These are phyloP conservation scores for Prunus persica DNA, from an alignment of 306 rosid genomes.

Conservation along the genomic window Prunus_persica_NCBIv2 NC_034012.1:2378501-2379000, in stretches of 20 bases:
- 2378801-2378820: slow-evolving; percentile 32
- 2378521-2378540: slow-evolving; percentile 18
- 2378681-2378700: slow-evolving; percentile 14
- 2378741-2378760: slow-evolving; percentile 29
- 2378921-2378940: slow-evolving; percentile 21
- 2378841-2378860: slow-evolving; percentile 19
- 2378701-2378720: slow-evolving; percentile 33
- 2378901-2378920: slow-evolving; percentile 12
- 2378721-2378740: slow-evolving; percentile 21
- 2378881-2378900: slow-evolving; percentile 1
- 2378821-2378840: slow-evolving; percentile 21
- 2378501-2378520: slow-evolving; percentile 26
- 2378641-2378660: slow-evolving; percentile 9
- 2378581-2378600: slow-evolving; percentile 6
- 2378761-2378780: slow-evolving; percentile 12
- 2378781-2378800: slow-evolving; percentile 42
- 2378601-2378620: slow-evolving; percentile 10
- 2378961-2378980: slow-evolving; percentile 60
- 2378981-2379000: slow-evolving; percentile 32
- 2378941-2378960: slow-evolving; percentile 46
- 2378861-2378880: slow-evolving; percentile 20
- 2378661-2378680: slow-evolving; percentile 9
- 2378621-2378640: slow-evolving; percentile 27
- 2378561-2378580: slow-evolving; percentile 11
- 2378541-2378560: slow-evolving; percentile 29